Percentiles rank a stretch among this genome's conserved stretches.
Evolutionary conservation across 345 rosid genomes (phyloP).

Genomic region (Bruguiera parviflora): DNA sequence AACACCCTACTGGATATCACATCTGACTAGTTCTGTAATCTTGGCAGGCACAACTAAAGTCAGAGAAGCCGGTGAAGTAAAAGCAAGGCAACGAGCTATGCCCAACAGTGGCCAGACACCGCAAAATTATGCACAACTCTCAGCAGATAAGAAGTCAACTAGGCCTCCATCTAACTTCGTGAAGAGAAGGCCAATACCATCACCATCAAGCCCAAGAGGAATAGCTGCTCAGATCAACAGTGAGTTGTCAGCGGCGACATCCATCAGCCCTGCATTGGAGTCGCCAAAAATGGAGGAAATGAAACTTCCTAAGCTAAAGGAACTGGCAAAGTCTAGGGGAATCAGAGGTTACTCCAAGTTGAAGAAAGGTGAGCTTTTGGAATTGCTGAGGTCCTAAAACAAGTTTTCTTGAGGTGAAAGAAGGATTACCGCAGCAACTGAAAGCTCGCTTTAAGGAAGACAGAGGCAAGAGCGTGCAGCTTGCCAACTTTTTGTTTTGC

Average conservation of each 20-base stretch:
- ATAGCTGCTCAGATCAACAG: slow-evolving; percentile 14
- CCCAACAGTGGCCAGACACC: slow-evolving; percentile 9
- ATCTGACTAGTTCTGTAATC: background rate
- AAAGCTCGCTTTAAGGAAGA: too few species aligned
- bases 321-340: slow-evolving; percentile 60
- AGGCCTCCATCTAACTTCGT: slow-evolving; percentile 44
- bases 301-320: slow-evolving; percentile 65
- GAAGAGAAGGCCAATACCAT: slow-evolving; percentile 42
- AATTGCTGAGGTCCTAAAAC: slow-evolving; percentile 37
- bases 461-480: too few species aligned
- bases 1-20: background rate
- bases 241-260: slow-evolving; percentile 4
- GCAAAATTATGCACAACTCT: background rate
- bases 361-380: slow-evolving; percentile 54
- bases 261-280: slow-evolving; percentile 5
- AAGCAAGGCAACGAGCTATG: slow-evolving; percentile 1
- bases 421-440: background rate
- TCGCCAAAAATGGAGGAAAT: slow-evolving; percentile 39
- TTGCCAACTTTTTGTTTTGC: background rate
- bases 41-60: slow-evolving; percentile 11
- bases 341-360: slow-evolving; percentile 61
- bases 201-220: slow-evolving; percentile 25
- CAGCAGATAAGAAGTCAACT: slow-evolving; percentile 15
- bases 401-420: background rate
- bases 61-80: background rate